Base-by-base conservation (phyloP, 345 rosid genomes). In the Corymbia maculata region DNA sequence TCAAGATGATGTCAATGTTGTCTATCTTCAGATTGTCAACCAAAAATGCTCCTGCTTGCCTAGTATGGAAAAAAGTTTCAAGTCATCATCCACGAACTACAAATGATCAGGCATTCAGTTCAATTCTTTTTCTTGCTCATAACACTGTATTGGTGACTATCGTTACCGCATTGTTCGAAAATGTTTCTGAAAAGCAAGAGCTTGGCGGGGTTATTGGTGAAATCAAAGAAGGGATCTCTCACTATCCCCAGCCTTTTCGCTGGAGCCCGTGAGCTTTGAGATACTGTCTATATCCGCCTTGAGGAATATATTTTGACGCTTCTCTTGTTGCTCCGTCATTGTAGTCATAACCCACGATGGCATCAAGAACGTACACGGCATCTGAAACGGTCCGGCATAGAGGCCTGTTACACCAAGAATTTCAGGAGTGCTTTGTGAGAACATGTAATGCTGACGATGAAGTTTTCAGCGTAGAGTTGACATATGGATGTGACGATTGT, bases 301-400 rank as follows among this genome's bases (percentile, higher is more conserved):
- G 30, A 32, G 95, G 96, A 30, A 94, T 94, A 89, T 89, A 93
- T 45, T 88, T 85, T 2, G 94, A 87, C 21, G 93, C 96, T 30
- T 30, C 80, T 17, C 45, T 88, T 9, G 94, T 93, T 85, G 94
- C 94, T 16, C 57, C 32, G 52, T 95, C 97, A 24, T 90, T 86
- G 17, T 85, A 85, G 93, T 94, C 96, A 44, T 90, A 90, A 53
- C 96, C 95, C 13, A 85, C 94, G 42, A 95, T 90, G 90, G 93
- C 95, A 89, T 95, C 97, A 51, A 94, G 95, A 61, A 94, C 92
- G 86, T 91, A 89, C 79, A 94, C 94, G 12, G 96, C 94, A 87
- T 94, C 96, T 3, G 95, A 79, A 36, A 95, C 95, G 8, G 96
- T 94, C 92, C 96, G 91, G 85, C 94, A 89, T 8, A 94, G 93